Evolutionary conservation across 1,284 basidiomycete genomes (phyloP), one percentile per base, ranked within the genome.

Genomic region (Earliella scabrosa): DNA sequence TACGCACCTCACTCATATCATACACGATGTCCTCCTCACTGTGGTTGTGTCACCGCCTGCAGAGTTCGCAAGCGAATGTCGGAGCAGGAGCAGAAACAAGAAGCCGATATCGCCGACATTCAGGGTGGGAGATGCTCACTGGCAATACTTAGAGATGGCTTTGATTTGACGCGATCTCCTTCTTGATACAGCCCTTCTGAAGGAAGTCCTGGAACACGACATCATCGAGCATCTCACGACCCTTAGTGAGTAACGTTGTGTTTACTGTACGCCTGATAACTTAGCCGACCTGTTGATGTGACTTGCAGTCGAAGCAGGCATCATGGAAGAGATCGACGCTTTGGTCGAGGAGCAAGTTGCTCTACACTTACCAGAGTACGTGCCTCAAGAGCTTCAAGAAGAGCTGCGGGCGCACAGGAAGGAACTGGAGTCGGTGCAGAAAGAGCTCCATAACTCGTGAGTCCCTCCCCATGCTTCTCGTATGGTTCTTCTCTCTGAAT

Each of bases 371-470:
- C 73, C 77, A 34, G 61, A 60, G 1, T 72, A 81, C 49, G 77
- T 83, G 7, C 78, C 82, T 1, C 66, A 75, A 44, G 70, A 75
- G 4, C 66, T 82, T 16, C 78, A 79, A 58, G 71, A 77, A 1
- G 79, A 85, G 51, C 66, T 87, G 7, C 75, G 73, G 16, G 65
- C 70, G 24, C 79, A 81, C 60, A 77, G 74, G 54, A 63, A 60
- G 11, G 75, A 83, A 61, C 74, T 87, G 23, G 78, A 81, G 36
- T 71, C 76, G 50, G 73, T 82, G 16, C 76, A 80, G 52, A 71
- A 75, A 29, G 73, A 78, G 13, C 73, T 87, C 11, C 77, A 83
- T 59, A 84, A 86, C 63, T 81, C 81, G 83, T 85, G 54, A 59
- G 80, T 75, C 7, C 10, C 18, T 20, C 4, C 21, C 10, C 18